Base-by-base conservation (phyloP, 108 stramenopile genomes). In the Pseudonitzschia delicatissima region DNA sequence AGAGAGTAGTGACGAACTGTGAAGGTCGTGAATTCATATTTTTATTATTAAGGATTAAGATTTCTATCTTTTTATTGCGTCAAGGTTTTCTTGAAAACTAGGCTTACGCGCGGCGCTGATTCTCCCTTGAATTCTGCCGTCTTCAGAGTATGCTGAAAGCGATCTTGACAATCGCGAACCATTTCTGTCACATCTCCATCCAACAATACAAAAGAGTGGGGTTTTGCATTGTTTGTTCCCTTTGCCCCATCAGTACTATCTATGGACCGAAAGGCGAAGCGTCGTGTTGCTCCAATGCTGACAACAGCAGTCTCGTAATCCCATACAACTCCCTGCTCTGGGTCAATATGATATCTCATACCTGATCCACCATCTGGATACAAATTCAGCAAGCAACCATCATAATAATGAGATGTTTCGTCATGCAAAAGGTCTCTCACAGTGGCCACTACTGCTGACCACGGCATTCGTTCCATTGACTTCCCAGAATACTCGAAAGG, bases 321-420 rank as follows among this genome's bases (percentile, higher is more conserved):
- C 84, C 84, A 85, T 13, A 78, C 26, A 5, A 47, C 39, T 35
- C 84, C 84, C 71, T 85, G 84, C 39, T 85, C 84, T 0, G 84
- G 84, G 49, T 85, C 84, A 8, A 69, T 74, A 57, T 85, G 84
- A 62, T 82, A 85, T n/a, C 82, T 53, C 82, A 84, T 84, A 8
- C 68, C 82, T 36, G 72, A 73, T 26, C 62, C 71, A 13, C 82
- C 82, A 58, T 84, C 79, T 8, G 79, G 76, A 64, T 84, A 84
- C 12, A 74, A 62, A 71, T 84, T 84, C 7, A 84, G 39, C 52
- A 84, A 55, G 53, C 76, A 80, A 0, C 82, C 72, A 64, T 84
- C 73, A 42, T 80, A 84, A 57, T 80, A 74, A 3, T 67, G 45
- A 4, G 68, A 69, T 13, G 66, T 71, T 37, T 70, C 37, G 20